Conservation (phyloP, 176 grass and related monocot genomes). For the Eleusine coracana region DNA sequence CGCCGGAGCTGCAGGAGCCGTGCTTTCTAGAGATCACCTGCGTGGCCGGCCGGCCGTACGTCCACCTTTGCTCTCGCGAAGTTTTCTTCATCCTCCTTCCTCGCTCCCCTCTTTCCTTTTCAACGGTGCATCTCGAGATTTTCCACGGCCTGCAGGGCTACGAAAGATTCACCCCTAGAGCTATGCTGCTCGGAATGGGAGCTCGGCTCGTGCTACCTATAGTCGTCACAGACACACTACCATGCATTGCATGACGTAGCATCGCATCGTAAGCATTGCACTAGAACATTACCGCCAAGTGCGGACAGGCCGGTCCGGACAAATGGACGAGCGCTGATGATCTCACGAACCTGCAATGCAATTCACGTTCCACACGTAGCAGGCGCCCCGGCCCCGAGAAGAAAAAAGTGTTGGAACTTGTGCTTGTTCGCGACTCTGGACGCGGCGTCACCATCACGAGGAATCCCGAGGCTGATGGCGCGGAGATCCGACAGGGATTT, state of each 20-base stretch:
- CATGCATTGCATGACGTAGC: not conserved
- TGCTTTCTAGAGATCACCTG: constrained; percentile 24
- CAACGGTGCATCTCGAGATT: not conserved
- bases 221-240: not conserved
- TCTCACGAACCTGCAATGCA: not conserved
- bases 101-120: not conserved
- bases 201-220: not conserved
- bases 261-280: constrained; percentile 22
- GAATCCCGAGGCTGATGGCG: constrained; percentile 33
- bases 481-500: constrained; percentile 23
- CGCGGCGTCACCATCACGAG: constrained; percentile 25
- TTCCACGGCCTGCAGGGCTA: not conserved
- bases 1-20: not conserved
- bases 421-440: not conserved
- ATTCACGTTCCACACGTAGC: constrained; percentile 23
- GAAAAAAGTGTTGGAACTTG: not conserved
- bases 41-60: constrained; percentile 20
- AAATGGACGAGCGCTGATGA: not conserved
- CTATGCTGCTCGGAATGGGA: constrained; percentile 23
- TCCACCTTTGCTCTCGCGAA: not conserved
- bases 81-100: not conserved
- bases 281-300: constrained; percentile 40
- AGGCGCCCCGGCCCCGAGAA: not conserved
- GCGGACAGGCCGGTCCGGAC: not conserved
- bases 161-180: constrained; percentile 15